phyloP scores from a whole-genome alignment of 2,329 filamentous ascomycete genomes.

The Fusarium nematophilum region DNA sequence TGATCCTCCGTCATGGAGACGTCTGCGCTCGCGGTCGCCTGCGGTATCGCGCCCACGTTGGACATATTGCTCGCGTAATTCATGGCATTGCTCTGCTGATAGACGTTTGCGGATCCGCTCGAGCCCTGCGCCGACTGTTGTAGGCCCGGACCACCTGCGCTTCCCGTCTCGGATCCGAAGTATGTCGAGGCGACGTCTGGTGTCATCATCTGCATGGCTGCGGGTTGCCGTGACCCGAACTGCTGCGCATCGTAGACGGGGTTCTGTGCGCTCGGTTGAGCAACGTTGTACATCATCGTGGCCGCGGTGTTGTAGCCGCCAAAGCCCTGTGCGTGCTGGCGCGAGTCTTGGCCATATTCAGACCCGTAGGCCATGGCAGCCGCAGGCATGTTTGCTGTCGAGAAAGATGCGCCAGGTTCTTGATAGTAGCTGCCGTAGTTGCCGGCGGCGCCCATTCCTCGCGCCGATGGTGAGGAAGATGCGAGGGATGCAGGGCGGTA shows the following conservation, averaged over 20 bases:
- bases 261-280: constrained; percentile 69
- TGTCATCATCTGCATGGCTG: constrained; percentile 77
- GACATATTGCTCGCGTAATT: constrained; percentile 62
- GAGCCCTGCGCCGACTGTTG: constrained; percentile 61
- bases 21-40: constrained; percentile 52
- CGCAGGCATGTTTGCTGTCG: constrained; percentile 68
- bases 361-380: constrained; percentile 68
- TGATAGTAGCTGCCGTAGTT: constrained; percentile 71
- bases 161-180: constrained; percentile 61
- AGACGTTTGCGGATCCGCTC: constrained; percentile 68
- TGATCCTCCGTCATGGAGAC: constrained; percentile 66
- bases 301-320: constrained; percentile 67
- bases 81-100: constrained; percentile 71
- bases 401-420: constrained; percentile 63
- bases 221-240: constrained; percentile 80
- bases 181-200: constrained; percentile 72
- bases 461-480: constrained; percentile 59
- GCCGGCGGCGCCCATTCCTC: constrained; percentile 66
- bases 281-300: constrained; percentile 84
- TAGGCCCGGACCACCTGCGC: constrained; percentile 66
- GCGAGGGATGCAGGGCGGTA: constrained; percentile 63
- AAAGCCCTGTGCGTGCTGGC: constrained; percentile 66
- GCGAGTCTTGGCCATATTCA: constrained; percentile 73
- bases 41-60: constrained; percentile 58
- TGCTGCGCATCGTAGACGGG: constrained; percentile 81